These are phyloP conservation scores for Colletotrichum cordylinicola DNA, from an alignment of 2,329 filamentous ascomycete genomes.

Conservation along the genomic window DNA sequence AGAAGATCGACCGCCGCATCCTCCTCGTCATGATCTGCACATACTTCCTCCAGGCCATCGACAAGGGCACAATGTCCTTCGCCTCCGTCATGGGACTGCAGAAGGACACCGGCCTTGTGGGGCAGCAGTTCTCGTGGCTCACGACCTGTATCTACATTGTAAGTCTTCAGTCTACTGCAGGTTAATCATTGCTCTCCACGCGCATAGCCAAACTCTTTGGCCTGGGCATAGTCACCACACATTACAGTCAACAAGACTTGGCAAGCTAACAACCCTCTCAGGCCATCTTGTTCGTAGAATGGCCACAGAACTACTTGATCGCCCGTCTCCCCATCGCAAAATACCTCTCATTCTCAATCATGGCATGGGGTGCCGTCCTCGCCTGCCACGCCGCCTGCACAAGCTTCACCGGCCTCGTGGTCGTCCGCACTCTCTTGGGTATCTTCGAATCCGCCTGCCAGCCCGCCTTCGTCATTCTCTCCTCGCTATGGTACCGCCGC, in stretches of 20 bases:
- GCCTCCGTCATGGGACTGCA: constrained; percentile 68
- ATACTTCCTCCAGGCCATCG: constrained; percentile 75
- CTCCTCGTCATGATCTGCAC: constrained; percentile 75
- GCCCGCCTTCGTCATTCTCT: constrained; percentile 71
- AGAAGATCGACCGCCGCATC: constrained; percentile 71
- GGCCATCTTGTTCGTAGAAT: constrained; percentile 33
- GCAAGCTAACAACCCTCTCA: rapidly evolving
- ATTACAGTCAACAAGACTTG: not conserved
- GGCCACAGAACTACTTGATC: constrained; percentile 68
- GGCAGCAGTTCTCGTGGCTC: constrained; percentile 69
- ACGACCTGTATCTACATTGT: constrained; percentile 78
- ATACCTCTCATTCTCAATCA: constrained; percentile 64
- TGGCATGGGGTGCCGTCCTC: constrained; percentile 67
- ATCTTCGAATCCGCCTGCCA: constrained; percentile 76
- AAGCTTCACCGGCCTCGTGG: constrained; percentile 64
- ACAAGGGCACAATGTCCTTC: constrained; percentile 71
- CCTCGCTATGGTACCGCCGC: constrained; percentile 73
- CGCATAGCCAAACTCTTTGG: not conserved
- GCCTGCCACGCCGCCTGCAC: constrained; percentile 66
- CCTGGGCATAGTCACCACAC: constrained; percentile 39
- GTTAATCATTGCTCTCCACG: too few species aligned
- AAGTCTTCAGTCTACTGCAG: constrained; percentile 47
- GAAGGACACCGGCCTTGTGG: constrained; percentile 45
- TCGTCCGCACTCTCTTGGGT: constrained; percentile 70
- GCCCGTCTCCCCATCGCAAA: constrained; percentile 71